phyloP scores from a whole-genome alignment of 2,329 filamentous ascomycete species.

The Lasiodiplodia sp. region DNA sequence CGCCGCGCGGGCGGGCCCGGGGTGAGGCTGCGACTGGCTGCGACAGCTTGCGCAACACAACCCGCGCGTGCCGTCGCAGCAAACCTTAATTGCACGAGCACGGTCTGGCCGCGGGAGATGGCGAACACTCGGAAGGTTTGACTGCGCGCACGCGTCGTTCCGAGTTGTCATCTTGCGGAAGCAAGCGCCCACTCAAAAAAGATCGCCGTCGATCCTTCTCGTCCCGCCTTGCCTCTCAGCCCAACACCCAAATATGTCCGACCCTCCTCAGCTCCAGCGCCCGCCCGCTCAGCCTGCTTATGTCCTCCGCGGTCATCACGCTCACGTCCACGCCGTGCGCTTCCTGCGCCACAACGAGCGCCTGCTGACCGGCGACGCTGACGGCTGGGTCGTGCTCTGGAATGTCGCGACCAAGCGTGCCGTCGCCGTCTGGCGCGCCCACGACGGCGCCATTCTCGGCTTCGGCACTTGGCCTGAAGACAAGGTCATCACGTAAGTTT shows the following conservation, averaged over 20 bases:
- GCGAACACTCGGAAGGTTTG: slow-evolving; percentile 7
- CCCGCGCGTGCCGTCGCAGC: background rate
- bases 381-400: slow-evolving; percentile 90
- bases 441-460: slow-evolving; percentile 78
- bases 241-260: background rate
- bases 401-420: slow-evolving; percentile 81
- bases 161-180: slow-evolving; percentile 5
- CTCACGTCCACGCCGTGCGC: slow-evolving; percentile 77
- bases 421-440: slow-evolving; percentile 84
- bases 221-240: slow-evolving; percentile 18
- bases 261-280: slow-evolving; percentile 23
- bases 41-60: background rate
- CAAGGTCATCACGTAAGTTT: slow-evolving; percentile 80
- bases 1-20: background rate
- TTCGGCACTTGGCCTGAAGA: slow-evolving; percentile 74
- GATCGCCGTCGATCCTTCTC: slow-evolving; percentile 21
- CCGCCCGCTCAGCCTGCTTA: slow-evolving; percentile 66
- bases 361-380: slow-evolving; percentile 85
- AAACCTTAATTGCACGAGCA: slow-evolving; percentile 10
- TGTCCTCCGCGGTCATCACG: slow-evolving; percentile 84
- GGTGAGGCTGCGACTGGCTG: background rate
- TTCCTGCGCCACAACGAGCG: slow-evolving; percentile 78
- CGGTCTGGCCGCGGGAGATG: background rate
- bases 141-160: slow-evolving; percentile 14
- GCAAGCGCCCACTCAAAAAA: slow-evolving; percentile 1